These are phyloP conservation scores for Vigna radiata DNA, from an alignment of 306 rosid genomes.

Conservation along the genomic window DNA sequence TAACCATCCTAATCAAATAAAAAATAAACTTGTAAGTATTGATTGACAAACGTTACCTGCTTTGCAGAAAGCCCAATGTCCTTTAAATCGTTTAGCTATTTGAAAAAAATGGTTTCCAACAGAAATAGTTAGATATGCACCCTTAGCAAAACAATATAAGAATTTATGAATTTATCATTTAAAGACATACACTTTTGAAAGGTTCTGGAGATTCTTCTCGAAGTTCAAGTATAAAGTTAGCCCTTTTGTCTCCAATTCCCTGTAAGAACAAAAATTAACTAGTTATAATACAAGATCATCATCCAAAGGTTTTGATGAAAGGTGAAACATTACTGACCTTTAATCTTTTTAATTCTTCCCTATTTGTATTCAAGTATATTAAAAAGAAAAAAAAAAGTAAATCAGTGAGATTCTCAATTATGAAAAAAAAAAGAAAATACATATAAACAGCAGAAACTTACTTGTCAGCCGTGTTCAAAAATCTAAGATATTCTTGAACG, in stretches of 20 bases:
- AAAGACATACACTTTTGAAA: constrained; percentile 73
- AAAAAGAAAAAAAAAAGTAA: neutral
- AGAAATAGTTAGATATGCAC: constrained; percentile 4
- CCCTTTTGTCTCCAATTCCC: constrained; percentile 98
- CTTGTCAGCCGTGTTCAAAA: constrained; percentile 84
- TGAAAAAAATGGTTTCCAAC: constrained; percentile 28
- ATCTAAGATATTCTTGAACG: constrained; percentile 62
- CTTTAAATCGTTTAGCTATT: constrained; percentile 84
- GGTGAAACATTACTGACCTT: constrained; percentile 55
- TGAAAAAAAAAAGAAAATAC: too few species aligned
- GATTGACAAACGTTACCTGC: constrained; percentile 60
- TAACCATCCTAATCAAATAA: neutral
- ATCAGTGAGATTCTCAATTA: constrained; percentile 24
- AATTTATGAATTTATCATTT: constrained; percentile 1
- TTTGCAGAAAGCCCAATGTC: constrained; percentile 83
- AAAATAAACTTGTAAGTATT: neutral
- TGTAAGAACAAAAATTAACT: constrained; percentile 16
- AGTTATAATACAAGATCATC: neutral
- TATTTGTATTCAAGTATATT: constrained; percentile 28
- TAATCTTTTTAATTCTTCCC: constrained; percentile 77
- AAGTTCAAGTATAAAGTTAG: constrained; percentile 67
- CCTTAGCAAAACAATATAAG: neutral
- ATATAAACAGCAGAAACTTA: constrained; percentile 47
- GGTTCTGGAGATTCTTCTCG: constrained; percentile 83
- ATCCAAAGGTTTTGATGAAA: neutral